Conservation (phyloP, 2,329 filamentous ascomycete species). For the Ceratocystis destructans region DNA sequence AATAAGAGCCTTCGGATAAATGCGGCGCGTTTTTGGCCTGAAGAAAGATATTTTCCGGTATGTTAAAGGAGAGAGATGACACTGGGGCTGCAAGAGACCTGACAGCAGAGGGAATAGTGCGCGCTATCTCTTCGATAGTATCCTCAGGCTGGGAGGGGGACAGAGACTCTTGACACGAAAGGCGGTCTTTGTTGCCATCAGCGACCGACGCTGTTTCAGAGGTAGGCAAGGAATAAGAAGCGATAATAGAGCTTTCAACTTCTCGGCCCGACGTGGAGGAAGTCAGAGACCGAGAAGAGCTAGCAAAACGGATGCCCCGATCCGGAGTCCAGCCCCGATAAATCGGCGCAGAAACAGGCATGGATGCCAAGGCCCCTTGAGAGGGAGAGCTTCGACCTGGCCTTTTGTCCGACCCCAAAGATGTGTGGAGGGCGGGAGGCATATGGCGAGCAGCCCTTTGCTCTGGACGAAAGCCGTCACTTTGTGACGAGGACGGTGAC, state of each 20-base stretch:
- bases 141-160: background rate
- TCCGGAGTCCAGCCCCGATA: conserved; percentile 8
- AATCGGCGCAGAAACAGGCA: background rate
- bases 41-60: conserved; percentile 33
- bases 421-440: background rate
- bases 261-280: background rate
- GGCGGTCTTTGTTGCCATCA: background rate
- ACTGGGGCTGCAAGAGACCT: conserved; percentile 26
- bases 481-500: background rate
- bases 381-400: background rate
- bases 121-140: background rate
- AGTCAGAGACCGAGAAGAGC: background rate
- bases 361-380: background rate
- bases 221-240: background rate
- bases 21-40: conserved; percentile 35
- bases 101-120: conserved; percentile 16
- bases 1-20: conserved; percentile 42
- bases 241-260: background rate
- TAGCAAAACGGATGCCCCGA: conserved; percentile 12
- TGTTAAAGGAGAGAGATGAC: conserved; percentile 33
- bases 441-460: background rate
- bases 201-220: background rate
- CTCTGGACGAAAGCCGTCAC: background rate
- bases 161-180: background rate
- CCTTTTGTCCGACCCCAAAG: background rate